phyloP scores from a whole-genome alignment of 2,329 filamentous ascomycete species.

The Fusarium torreyae region DNA sequence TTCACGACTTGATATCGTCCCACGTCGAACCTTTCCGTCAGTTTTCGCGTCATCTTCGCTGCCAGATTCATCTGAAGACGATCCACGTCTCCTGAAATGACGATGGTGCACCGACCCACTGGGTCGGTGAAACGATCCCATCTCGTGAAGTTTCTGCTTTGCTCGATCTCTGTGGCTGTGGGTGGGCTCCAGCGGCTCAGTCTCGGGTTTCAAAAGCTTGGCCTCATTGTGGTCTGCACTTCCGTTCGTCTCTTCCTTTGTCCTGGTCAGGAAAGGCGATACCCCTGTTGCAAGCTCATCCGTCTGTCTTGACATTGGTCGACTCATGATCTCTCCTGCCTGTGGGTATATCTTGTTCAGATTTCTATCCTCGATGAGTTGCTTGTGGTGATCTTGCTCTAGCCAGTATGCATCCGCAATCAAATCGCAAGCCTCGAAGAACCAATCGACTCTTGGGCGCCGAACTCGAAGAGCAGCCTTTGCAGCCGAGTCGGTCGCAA shows the following conservation, averaged over 20 bases:
- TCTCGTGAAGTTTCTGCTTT: conserved; percentile 71
- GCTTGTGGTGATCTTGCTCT: conserved; percentile 85
- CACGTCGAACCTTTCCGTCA: conserved; percentile 56
- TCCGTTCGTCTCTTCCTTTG: conserved; percentile 44
- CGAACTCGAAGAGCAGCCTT: conserved; percentile 71
- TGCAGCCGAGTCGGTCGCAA: conserved; percentile 61
- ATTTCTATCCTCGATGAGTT: conserved; percentile 83
- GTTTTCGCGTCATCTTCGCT: conserved; percentile 64
- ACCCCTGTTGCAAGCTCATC: conserved; percentile 47
- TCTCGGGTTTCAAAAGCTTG: conserved; percentile 52
- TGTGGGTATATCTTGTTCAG: conserved; percentile 80
- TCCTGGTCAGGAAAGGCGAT: conserved; percentile 49
- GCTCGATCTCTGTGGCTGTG: conserved; percentile 71
- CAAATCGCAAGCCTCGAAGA: conserved; percentile 85
- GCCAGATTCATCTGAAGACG: conserved; percentile 72
- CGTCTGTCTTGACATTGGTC: conserved; percentile 53
- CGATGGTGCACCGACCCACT: conserved; percentile 65
- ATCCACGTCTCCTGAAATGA: conserved; percentile 65
- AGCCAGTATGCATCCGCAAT: conserved; percentile 93
- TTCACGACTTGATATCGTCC: conserved; percentile 63
- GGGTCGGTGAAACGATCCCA: conserved; percentile 69
- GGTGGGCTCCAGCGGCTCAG: conserved; percentile 65
- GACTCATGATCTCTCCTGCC: conserved; percentile 45
- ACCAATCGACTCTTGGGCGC: conserved; percentile 87
- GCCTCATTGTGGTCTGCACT: conserved; percentile 41